Conservation (phyloP, 805 yeast species). For the Maudiozyma saulgeensis region DNA sequence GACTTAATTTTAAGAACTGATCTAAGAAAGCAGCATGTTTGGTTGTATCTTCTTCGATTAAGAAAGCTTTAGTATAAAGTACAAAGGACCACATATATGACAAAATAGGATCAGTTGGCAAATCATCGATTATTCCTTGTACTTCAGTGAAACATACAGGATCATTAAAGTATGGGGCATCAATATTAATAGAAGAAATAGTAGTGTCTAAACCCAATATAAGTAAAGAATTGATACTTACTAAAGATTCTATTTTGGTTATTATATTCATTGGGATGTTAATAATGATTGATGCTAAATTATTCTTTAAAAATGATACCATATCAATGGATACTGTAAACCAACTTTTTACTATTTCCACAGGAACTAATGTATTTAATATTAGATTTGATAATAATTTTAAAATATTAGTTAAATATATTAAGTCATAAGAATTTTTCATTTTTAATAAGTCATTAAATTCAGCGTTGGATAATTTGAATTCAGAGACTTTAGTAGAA, state of each 20-base stretch:
- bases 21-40: constrained; percentile 3
- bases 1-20: constrained; percentile 4
- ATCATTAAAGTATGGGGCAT: constrained; percentile 35
- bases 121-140: constrained; percentile 24
- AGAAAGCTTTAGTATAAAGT: constrained; percentile 40
- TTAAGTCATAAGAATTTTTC: constrained; percentile 28
- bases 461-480: constrained; percentile 2
- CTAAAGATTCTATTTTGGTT: constrained; percentile 7
- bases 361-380: constrained; percentile 29
- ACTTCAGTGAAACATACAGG: constrained; percentile 31
- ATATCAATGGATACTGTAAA: constrained; percentile 26
- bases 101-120: constrained; percentile 35
- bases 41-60: constrained; percentile 33
- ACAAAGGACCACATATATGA: constrained; percentile 61
- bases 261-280: constrained; percentile 3
- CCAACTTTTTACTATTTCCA: constrained; percentile 40
- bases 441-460: constrained; percentile 15
- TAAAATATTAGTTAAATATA: constrained; percentile 28
- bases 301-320: constrained; percentile 3
- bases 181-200: constrained; percentile 31
- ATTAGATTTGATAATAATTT: constrained; percentile 32
- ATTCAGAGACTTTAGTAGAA: background rate
- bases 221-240: constrained; percentile 34
- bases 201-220: constrained; percentile 49
- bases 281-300: constrained; percentile 2